These are phyloP conservation scores for Arachis stenosperma DNA, from an alignment of 306 rosid genomes.

Conservation along the genomic window DNA sequence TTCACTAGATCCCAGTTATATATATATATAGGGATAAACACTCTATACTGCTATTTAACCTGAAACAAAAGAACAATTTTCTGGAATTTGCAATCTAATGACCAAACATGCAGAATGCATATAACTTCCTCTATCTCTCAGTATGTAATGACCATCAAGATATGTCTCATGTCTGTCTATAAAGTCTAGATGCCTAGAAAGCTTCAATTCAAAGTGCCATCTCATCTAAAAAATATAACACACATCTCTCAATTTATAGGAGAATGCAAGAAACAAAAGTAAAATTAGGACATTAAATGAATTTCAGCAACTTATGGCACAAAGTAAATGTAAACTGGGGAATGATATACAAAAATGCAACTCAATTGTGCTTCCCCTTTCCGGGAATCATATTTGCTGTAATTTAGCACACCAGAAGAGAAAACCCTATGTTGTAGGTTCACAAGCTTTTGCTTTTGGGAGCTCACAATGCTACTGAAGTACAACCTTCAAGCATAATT, in stretches of 20 bases:
- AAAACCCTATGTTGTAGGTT: neutral
- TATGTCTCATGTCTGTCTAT: neutral
- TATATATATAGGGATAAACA: constrained; percentile 27
- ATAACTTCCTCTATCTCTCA: constrained; percentile 9
- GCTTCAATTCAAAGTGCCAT: constrained; percentile 3
- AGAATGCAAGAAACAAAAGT: constrained; percentile 2
- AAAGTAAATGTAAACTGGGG: constrained; percentile 2
- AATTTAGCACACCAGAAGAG: neutral
- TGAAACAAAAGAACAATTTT: constrained; percentile 20
- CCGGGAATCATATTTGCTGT: constrained; percentile 19
- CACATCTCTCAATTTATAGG: constrained; percentile 23
- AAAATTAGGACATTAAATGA: constrained; percentile 3
- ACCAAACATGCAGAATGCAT: constrained; percentile 7
- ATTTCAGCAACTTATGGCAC: constrained; percentile 21
- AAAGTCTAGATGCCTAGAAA: constrained; percentile 9
- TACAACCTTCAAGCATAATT: constrained; percentile 15
- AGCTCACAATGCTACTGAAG: neutral
- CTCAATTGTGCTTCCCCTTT: neutral
- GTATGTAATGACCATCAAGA: constrained; percentile 13
- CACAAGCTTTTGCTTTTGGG: neutral
- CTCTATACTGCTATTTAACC: constrained; percentile 9
- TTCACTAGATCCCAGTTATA: constrained; percentile 15
- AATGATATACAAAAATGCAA: constrained; percentile 4
- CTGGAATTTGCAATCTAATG: neutral
- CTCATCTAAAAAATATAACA: constrained; percentile 9